Conservation (phyloP, 225 moss, liverwort and hornwort genomes). For the Pseudisothecium myosuroides region DNA sequence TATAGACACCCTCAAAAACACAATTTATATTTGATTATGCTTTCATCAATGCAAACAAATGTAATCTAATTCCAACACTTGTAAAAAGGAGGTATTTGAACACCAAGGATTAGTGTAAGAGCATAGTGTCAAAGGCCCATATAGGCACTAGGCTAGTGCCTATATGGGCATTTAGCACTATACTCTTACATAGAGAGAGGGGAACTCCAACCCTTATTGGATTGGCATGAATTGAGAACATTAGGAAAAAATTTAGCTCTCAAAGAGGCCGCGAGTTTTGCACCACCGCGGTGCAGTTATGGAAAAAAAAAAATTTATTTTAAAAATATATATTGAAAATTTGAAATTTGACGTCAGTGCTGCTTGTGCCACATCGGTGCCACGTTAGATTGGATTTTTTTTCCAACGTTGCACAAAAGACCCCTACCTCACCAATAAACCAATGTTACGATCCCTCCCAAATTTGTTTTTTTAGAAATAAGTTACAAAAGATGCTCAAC, state of each 20-base stretch:
- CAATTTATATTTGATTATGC: not conserved
- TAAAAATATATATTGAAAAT: too few relatives aligned
- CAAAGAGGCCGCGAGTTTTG: too few relatives aligned
- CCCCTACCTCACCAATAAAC: not conserved
- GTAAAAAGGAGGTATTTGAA: not conserved
- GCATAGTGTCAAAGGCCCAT: not conserved
- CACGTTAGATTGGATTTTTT: too few relatives aligned
- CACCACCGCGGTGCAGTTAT: too few relatives aligned
- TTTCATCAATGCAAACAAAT: not conserved
- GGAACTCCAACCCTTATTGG: not conserved
- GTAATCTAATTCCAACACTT: not conserved
- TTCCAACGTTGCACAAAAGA: not conserved
- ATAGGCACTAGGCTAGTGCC: too few relatives aligned
- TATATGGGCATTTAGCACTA: not conserved
- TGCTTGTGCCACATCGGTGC: too few relatives aligned
- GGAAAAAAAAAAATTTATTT: too few relatives aligned
- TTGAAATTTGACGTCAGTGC: too few relatives aligned
- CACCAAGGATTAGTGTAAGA: not conserved
- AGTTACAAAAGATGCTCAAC: too few relatives aligned
- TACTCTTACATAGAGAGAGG: rapidly evolving
- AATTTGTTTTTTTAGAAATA: not conserved
- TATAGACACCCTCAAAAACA: not conserved
- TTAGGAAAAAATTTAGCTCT: too few relatives aligned
- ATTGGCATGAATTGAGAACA: not conserved
- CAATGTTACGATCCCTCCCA: rapidly evolving